phyloP scores from a whole-genome alignment of 176 grass and related monocot species.

The Cocos nucifera region DNA sequence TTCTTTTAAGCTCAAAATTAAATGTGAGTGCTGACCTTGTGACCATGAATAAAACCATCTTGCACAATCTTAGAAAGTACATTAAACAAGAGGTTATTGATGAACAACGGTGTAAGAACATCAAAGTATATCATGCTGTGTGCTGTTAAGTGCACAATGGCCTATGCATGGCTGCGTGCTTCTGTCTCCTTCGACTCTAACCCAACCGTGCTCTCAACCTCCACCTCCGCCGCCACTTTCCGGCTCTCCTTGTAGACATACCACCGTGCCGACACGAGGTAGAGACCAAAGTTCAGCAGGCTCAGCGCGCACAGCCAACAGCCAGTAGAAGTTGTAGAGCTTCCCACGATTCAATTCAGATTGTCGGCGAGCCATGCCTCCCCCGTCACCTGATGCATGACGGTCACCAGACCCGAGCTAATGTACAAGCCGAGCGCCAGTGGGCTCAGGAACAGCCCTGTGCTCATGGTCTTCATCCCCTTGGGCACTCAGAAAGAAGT shows the following conservation, averaged over 20 bases:
- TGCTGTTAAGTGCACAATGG: no score
- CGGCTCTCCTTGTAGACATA: conserved; percentile 73
- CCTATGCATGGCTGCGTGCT: conserved; percentile 25
- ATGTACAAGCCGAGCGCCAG: conserved; percentile 79
- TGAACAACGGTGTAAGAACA: no score
- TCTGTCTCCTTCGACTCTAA: conserved; percentile 48
- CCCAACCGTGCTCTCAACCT: conserved; percentile 26
- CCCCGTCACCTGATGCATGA: conserved; percentile 51
- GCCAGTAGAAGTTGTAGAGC: conserved; percentile 93
- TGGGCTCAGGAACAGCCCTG: conserved; percentile 82
- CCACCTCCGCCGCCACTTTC: neutral
- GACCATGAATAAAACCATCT: no score
- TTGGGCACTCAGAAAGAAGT: conserved; percentile 95
- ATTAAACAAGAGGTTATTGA: no score
- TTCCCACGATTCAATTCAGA: conserved; percentile 62
- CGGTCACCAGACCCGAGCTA: conserved; percentile 65
- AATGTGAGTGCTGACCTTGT: no score
- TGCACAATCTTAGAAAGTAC: no score
- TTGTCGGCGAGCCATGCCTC: conserved; percentile 63
- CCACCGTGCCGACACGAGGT: conserved; percentile 56
- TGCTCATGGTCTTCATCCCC: conserved; percentile 99
- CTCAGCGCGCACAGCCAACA: conserved; percentile 55
- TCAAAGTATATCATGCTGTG: no score
- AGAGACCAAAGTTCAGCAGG: conserved; percentile 42
- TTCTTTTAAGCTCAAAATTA: no score